phyloP scores from a whole-genome alignment of 345 rosid species.

The Eucalyptus pauciflora region DNA sequence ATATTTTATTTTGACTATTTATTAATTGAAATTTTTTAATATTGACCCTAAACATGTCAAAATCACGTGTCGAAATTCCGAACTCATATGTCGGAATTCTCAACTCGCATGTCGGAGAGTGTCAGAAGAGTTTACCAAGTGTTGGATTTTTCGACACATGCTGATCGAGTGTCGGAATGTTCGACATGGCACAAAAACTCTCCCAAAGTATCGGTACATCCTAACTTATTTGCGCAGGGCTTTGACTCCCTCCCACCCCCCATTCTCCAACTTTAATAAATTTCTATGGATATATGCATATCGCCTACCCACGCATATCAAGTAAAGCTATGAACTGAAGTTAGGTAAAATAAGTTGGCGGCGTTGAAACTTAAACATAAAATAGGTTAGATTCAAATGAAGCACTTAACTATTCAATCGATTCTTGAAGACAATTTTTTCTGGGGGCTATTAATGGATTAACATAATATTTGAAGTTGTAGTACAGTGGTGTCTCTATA shows the following conservation, averaged over 20 bases:
- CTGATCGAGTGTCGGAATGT: too few relatives aligned
- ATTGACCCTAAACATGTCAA: too few relatives aligned
- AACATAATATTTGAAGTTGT: not conserved
- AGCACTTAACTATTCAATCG: not conserved
- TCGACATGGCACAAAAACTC: too few relatives aligned
- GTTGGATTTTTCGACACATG: too few relatives aligned
- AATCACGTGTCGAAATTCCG: too few relatives aligned
- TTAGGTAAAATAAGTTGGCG: not conserved
- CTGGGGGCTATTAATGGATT: not conserved
- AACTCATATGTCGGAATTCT: too few relatives aligned
- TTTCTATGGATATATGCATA: not conserved
- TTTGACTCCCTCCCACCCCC: not conserved
- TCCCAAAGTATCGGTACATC: too few relatives aligned
- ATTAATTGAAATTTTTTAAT: too few relatives aligned
- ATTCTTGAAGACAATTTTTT: not conserved
- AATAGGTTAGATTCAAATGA: not conserved
- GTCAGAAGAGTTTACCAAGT: too few relatives aligned
- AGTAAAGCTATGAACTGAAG: not conserved
- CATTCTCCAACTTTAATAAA: not conserved
- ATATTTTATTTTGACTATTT: too few relatives aligned
- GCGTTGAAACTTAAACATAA: not conserved
- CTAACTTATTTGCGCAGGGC: not conserved
- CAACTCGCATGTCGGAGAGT: fast-evolving
- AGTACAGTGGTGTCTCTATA: not conserved
- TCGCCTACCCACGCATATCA: not conserved